phyloP scores from a whole-genome alignment of 2,329 filamentous ascomycete species.

The Magnaporthiopsis incrustans region DNA sequence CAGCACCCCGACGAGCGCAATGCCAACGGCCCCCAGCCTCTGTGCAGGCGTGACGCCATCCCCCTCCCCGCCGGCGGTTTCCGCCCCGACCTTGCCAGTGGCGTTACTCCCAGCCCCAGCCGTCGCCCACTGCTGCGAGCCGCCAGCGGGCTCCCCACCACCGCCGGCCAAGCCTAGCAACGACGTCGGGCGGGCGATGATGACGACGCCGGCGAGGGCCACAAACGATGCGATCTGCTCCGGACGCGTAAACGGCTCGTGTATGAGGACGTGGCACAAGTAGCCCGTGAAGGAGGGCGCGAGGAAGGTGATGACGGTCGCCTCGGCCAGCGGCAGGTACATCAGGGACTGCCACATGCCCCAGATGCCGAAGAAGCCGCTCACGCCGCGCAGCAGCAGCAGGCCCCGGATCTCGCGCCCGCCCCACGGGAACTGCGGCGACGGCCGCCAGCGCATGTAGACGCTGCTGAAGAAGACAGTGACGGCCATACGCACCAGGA shows the following conservation, averaged over 20 bases:
- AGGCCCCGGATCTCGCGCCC: conserved; percentile 50
- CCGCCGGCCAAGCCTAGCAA: conserved; percentile 17
- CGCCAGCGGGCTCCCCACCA: not conserved
- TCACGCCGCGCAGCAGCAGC: conserved; percentile 45
- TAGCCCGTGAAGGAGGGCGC: conserved; percentile 73
- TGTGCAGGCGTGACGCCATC: conserved; percentile 10
- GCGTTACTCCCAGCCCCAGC: not conserved
- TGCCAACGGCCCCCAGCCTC: conserved; percentile 14
- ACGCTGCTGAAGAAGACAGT: conserved; percentile 57
- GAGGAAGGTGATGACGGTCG: conserved; percentile 83
- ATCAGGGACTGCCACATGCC: conserved; percentile 61
- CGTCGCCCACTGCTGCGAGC: not conserved
- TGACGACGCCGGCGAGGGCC: conserved; percentile 69
- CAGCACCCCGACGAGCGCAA: conserved; percentile 65
- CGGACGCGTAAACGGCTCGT: conserved; percentile 68
- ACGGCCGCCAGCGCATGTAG: conserved; percentile 67
- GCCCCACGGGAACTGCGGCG: conserved; percentile 65
- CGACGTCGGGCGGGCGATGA: conserved; percentile 65
- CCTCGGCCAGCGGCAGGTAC: conserved; percentile 79
- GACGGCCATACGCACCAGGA: conserved; percentile 72
- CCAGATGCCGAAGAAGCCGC: conserved; percentile 60
- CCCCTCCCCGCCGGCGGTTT: not conserved
- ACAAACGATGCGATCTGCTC: conserved; percentile 71
- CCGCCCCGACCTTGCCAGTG: not conserved
- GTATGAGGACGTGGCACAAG: conserved; percentile 64